phyloP scores from a whole-genome alignment of 176 grass and related monocot species.

The Guadua angustifolia region DNA sequence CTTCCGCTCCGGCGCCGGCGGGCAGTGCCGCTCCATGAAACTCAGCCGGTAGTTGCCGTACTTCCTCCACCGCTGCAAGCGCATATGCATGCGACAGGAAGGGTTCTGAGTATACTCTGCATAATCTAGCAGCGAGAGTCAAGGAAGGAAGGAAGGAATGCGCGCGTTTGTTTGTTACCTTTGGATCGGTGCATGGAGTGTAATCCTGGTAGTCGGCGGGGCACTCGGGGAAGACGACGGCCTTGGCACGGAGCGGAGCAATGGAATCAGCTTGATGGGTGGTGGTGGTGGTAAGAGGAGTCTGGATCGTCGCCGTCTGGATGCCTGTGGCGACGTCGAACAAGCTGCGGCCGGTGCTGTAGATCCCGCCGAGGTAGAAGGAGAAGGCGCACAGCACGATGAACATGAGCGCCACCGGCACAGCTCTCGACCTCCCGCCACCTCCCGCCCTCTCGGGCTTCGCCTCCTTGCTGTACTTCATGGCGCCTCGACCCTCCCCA shows the following conservation, averaged over 20 bases:
- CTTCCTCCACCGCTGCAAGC: conserved; percentile 63
- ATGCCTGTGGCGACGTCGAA: conserved; percentile 40
- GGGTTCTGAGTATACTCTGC: too few species aligned
- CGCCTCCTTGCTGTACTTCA: conserved; percentile 79
- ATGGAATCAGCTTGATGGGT: not conserved
- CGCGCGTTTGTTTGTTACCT: conserved; percentile 34
- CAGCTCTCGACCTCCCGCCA: conserved; percentile 52
- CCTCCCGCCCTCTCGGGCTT: conserved; percentile 54
- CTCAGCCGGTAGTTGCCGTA: conserved; percentile 94
- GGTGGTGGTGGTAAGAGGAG: not conserved
- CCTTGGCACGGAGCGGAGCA: conserved; percentile 43
- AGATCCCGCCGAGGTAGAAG: conserved; percentile 86
- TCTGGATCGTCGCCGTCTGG: not conserved
- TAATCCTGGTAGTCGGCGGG: conserved; percentile 81
- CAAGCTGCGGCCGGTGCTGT: conserved; percentile 62
- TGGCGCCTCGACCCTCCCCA: not conserved
- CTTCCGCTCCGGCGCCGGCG: conserved; percentile 69
- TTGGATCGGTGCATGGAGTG: conserved; percentile 92
- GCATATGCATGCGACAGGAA: too few species aligned
- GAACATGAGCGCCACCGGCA: conserved; percentile 64
- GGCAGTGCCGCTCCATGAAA: conserved; percentile 96
- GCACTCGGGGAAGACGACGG: conserved; percentile 72
- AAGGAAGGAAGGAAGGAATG: not conserved
- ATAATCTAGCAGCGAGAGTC: not conserved
- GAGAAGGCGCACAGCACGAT: conserved; percentile 75